phyloP scores from a whole-genome alignment of 495 filamentous ascomycete species.

The Aspergillus funiculosus region DNA sequence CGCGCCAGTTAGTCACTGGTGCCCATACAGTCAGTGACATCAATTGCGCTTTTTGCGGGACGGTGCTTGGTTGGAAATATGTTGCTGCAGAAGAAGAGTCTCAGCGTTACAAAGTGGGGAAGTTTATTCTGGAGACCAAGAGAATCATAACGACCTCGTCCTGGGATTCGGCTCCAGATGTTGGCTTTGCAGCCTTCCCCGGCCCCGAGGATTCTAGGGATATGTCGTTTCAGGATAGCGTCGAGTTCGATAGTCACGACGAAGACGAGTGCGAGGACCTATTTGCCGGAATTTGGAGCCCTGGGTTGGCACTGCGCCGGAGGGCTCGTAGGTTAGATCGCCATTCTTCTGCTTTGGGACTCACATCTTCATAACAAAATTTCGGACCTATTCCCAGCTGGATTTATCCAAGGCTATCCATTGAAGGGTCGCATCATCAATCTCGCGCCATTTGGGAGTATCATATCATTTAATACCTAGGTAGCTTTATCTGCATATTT shows the following conservation, averaged over 20 bases:
- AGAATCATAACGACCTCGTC: slow-evolving; percentile 57
- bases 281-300: slow-evolving; percentile 82
- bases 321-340: slow-evolving; percentile 46
- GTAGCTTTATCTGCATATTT: no score
- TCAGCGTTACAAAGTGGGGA: slow-evolving; percentile 90
- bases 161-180: slow-evolving; percentile 55
- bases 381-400: no score
- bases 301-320: slow-evolving; percentile 59
- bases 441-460: no score
- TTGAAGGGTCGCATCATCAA: no score
- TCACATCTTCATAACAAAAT: slow-evolving; percentile 9
- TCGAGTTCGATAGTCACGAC: slow-evolving; percentile 85
- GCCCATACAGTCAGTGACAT: slow-evolving; percentile 56
- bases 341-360: slow-evolving; percentile 25
- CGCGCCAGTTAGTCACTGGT: slow-evolving; percentile 73
- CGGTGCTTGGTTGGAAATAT: slow-evolving; percentile 89
- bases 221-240: slow-evolving; percentile 20
- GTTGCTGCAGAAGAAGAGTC: slow-evolving; percentile 71
- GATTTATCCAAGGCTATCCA: no score
- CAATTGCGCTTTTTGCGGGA: slow-evolving; percentile 56
- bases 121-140: slow-evolving; percentile 89
- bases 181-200: not conserved
- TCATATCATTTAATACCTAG: no score
- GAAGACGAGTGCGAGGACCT: slow-evolving; percentile 94
- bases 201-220: not conserved